Conservation (phyloP, 148 eudicot genomes). For the Spergularia bocconei region DNA sequence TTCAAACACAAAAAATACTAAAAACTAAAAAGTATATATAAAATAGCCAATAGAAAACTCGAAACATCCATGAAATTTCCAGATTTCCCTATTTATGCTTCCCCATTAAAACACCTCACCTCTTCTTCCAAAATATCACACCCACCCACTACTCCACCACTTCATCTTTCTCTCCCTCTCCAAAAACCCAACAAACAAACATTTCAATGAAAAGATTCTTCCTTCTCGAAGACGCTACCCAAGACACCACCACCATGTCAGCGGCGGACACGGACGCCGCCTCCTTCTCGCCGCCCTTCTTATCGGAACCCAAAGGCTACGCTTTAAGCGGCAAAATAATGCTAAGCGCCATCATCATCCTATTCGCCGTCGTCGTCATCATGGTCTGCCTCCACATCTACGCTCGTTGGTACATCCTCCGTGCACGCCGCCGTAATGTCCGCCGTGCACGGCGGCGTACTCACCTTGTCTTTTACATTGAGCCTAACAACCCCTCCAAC, state of each 20-base stretch:
- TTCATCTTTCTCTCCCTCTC: background rate
- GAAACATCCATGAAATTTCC: slow-evolving; percentile 17
- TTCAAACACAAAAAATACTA: too few relatives aligned
- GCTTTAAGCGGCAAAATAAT: slow-evolving; percentile 76
- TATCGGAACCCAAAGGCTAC: slow-evolving; percentile 30
- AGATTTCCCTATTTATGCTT: slow-evolving; percentile 2
- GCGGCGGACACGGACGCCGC: background rate
- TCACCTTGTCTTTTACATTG: slow-evolving; percentile 60
- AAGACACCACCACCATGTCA: background rate
- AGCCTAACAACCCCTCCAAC: slow-evolving; percentile 26
- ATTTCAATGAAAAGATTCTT: background rate
- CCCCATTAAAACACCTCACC: background rate
- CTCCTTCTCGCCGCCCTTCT: background rate
- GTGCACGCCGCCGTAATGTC: slow-evolving; percentile 42
- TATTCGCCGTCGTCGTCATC: slow-evolving; percentile 60
- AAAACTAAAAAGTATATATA: too few relatives aligned
- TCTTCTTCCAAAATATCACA: background rate
- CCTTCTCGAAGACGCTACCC: background rate
- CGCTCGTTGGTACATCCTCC: slow-evolving; percentile 76
- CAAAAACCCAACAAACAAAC: too few relatives aligned
- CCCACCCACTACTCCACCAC: too few relatives aligned
- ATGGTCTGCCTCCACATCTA: slow-evolving; percentile 71
- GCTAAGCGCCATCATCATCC: slow-evolving; percentile 66
- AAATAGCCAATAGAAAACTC: too few relatives aligned
- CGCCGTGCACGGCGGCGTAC: slow-evolving; percentile 48